phyloP scores from a whole-genome alignment of 805 yeast species.

The Sporopachydermia lactativora region DNA sequence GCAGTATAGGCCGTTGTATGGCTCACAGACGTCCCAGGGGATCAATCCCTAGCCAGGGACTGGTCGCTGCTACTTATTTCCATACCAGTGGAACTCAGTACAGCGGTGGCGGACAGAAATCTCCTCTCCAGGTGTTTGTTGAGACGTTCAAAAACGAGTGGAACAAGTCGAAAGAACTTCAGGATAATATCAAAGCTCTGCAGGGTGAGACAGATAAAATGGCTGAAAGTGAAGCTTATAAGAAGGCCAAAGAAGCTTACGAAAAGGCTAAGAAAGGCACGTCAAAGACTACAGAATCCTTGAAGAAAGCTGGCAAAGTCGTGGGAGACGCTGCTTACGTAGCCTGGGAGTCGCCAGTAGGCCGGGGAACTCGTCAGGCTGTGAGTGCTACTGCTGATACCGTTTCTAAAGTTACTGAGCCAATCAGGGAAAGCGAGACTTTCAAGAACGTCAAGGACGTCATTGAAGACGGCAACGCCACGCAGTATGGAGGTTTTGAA shows the following conservation, averaged over 20 bases:
- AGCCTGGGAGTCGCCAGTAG: constrained; percentile 95
- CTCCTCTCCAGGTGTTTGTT: constrained; percentile 85
- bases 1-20: too few relatives aligned
- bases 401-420: constrained; percentile 78
- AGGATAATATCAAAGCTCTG: constrained; percentile 83
- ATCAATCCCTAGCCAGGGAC: too few relatives aligned
- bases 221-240: constrained; percentile 89
- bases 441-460: constrained; percentile 82
- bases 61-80: neutral
- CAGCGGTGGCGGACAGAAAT: constrained; percentile 29
- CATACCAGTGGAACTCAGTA: neutral
- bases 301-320: constrained; percentile 82
- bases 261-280: constrained; percentile 58
- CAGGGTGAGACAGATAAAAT: constrained; percentile 93
- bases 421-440: constrained; percentile 79
- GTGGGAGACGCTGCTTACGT: constrained; percentile 80
- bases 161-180: constrained; percentile 79
- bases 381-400: constrained; percentile 73
- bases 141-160: constrained; percentile 88
- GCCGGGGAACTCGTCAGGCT: constrained; percentile 75
- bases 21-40: too few relatives aligned
- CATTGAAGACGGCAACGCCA: constrained; percentile 82
- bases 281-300: constrained; percentile 57
- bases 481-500: constrained; percentile 86
- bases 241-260: constrained; percentile 85